Evolutionary conservation across 345 rosid species (phyloP).

Genomic region (Murraya koenigii): DNA sequence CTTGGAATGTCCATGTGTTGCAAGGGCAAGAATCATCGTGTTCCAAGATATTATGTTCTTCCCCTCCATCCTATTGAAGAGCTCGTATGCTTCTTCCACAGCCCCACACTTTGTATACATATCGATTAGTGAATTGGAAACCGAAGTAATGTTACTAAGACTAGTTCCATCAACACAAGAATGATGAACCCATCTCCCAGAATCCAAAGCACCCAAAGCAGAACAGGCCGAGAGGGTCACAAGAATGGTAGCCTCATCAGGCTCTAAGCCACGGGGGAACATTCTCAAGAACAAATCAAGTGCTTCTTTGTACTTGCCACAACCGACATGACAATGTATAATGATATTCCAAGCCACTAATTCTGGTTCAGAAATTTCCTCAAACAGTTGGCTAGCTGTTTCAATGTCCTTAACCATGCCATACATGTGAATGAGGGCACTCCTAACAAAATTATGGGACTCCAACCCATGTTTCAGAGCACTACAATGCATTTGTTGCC

Average conservation of each 20-base stretch:
- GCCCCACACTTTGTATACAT: slow-evolving; percentile 56
- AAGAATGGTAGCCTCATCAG: slow-evolving; percentile 42
- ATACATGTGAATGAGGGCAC: slow-evolving; percentile 32
- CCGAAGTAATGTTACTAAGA: slow-evolving; percentile 6
- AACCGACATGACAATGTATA: slow-evolving; percentile 22
- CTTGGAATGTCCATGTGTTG: slow-evolving; percentile 29
- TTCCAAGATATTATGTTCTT: slow-evolving; percentile 38
- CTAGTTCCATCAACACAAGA: slow-evolving; percentile 8
- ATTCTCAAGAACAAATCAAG: slow-evolving; percentile 26
- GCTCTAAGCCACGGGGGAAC: slow-evolving; percentile 23
- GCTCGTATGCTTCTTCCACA: slow-evolving; percentile 30
- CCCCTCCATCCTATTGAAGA: slow-evolving; percentile 22
- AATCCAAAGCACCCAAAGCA: slow-evolving; percentile 31
- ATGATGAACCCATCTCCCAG: slow-evolving; percentile 41
- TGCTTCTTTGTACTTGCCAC: slow-evolving; percentile 26
- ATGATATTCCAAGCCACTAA: slow-evolving; percentile 39
- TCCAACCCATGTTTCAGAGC: slow-evolving; percentile 35
- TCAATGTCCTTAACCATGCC: slow-evolving; percentile 30
- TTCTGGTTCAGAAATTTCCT: slow-evolving; percentile 32
- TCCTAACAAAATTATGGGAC: slow-evolving; percentile 34
- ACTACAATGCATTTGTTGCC: slow-evolving; percentile 43
- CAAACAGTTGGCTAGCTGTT: slow-evolving; percentile 29
- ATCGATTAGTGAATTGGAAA: slow-evolving; percentile 36
- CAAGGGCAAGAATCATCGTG: slow-evolving; percentile 42
- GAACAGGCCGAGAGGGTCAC: slow-evolving; percentile 35